Percentiles rank a stretch among this genome's conserved stretches.
phyloP scores from a whole-genome alignment of 352 stramenopile species.

The Phytophthora ramorum region DNA sequence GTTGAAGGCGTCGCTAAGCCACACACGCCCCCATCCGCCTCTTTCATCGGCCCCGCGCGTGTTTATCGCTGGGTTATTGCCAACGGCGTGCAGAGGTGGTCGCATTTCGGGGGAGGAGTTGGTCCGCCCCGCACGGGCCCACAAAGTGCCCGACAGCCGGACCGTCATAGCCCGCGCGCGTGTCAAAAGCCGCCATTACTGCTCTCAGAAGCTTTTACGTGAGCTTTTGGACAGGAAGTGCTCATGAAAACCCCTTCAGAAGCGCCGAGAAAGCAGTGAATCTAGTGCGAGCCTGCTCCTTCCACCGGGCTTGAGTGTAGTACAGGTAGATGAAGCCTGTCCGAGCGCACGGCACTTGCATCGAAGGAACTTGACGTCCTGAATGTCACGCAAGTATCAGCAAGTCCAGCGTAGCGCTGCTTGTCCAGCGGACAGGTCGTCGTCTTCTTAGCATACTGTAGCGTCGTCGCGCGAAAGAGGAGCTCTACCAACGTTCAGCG shows the following conservation, averaged over 20 bases:
- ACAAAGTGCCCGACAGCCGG: constrained; percentile 28
- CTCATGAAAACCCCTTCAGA: constrained; percentile 4
- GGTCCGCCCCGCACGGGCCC: constrained; percentile 22
- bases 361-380: constrained; percentile 4
- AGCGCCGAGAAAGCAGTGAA: not conserved
- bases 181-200: constrained; percentile 46
- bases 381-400: constrained; percentile 17
- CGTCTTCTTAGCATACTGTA: not conserved
- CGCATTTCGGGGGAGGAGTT: constrained; percentile 27
- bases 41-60: constrained; percentile 19
- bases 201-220: constrained; percentile 33
- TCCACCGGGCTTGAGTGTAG: constrained; percentile 23
- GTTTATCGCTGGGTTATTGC: constrained; percentile 28
- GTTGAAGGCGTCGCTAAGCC: constrained; percentile 31
- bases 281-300: constrained; percentile 14
- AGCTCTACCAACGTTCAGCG: not conserved
- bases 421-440: not conserved
- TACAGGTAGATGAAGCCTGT: constrained; percentile 16
- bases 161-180: constrained; percentile 23
- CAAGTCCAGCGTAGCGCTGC: constrained; percentile 28
- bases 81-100: constrained; percentile 8
- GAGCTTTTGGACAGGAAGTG: constrained; percentile 30
- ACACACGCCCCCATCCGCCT: constrained; percentile 33
- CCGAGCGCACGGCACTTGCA: constrained; percentile 1
- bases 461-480: constrained; percentile 31